Base-by-base conservation (phyloP, 192 early-diverging fungal genomes). In the Mortierella hygrophila region DNA sequence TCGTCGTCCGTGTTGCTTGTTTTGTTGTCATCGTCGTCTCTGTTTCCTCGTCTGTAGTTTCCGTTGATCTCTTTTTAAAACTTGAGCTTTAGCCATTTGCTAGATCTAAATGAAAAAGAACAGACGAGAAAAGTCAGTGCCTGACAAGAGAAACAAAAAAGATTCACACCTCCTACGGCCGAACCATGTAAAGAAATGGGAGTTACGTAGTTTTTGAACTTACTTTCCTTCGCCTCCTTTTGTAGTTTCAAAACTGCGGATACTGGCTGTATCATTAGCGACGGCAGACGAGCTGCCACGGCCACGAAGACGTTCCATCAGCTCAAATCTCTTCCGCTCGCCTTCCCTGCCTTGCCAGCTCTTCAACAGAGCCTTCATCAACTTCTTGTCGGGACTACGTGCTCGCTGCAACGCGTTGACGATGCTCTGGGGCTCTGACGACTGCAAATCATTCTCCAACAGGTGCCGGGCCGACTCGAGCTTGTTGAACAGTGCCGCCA, bases 171-270 rank as follows among this genome's bases (percentile, higher is more conserved):
- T 42, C 9, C 41, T 42, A 42, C 9, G 41, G 13, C 0, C 46
- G 16, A 13, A 6, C 40, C 69, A 6, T 38, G 37, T 20, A 18
- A 42, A 57, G 10, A 1, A 54, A 52, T 35, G 21, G 35, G 26
- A 70, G 2, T 18, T 52, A 40, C 52, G 23, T 9, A 2, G 3
- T 18, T 26, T 26, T 26, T n/a, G 2, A 21, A 70, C 76, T 54
- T 77, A 78, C 77, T 71, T 78, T 54, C 69, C 77, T 18, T 75
- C 54, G 35, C 77, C 77, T 37, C 77, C 77, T 38, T 70, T 78
- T 23, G 68, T 41, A 23, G 68, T 78, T 52, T 78, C 68, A 29
- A 70, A 71, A 41, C 77, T 78, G 32, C 68, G 69, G 8, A 78
- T 23, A 72, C 68, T 78, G 7, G 69, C 69, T 1, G 49, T 38